These are phyloP conservation scores for Trichoderma koningii DNA, from an alignment of 2,329 filamentous ascomycete species.

Conservation along the genomic window DNA sequence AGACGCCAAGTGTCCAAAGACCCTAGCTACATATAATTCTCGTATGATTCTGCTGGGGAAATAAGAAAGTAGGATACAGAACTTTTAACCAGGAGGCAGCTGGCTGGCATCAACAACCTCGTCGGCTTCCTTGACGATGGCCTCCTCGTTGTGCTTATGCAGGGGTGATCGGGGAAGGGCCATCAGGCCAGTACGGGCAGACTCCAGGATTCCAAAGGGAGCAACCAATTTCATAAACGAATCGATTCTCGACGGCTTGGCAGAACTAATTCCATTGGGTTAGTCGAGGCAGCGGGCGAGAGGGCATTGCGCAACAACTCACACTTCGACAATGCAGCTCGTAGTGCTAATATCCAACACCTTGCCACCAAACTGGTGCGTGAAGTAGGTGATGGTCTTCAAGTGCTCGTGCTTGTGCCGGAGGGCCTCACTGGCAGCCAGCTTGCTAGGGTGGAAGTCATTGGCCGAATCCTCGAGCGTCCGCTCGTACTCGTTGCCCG, in stretches of 20 bases:
- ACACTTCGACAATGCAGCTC: slow-evolving; percentile 98
- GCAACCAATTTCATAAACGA: slow-evolving; percentile 95
- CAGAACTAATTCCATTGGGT: slow-evolving; percentile 61
- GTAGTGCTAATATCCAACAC: slow-evolving; percentile 97
- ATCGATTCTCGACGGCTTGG: slow-evolving; percentile 91
- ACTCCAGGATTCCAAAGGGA: slow-evolving; percentile 96
- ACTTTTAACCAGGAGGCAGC: slow-evolving; percentile 78
- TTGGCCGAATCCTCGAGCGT: slow-evolving; percentile 52
- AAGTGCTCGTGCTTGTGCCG: slow-evolving; percentile 97
- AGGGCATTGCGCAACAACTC: slow-evolving; percentile 46
- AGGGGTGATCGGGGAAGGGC: slow-evolving; percentile 91
- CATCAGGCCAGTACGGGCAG: slow-evolving; percentile 93
- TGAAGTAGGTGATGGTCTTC: slow-evolving; percentile 92
- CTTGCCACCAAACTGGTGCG: slow-evolving; percentile 97
- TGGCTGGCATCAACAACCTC: slow-evolving; percentile 94
- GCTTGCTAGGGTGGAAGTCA: slow-evolving; percentile 87
- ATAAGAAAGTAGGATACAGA: too few species aligned
- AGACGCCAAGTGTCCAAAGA: slow-evolving; percentile 29
- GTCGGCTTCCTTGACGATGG: slow-evolving; percentile 78
- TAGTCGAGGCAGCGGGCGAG: slow-evolving; percentile 32
- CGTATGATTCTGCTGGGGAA: neutral
- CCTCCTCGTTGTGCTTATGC: slow-evolving; percentile 69
- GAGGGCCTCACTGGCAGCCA: slow-evolving; percentile 84
- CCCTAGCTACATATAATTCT: slow-evolving; percentile 17
- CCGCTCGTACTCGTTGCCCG: slow-evolving; percentile 40